Evolutionary conservation across 2,329 filamentous ascomycete genomes (phyloP), one percentile per base, ranked within the genome.

Genomic region (Fusarium nelsonii): DNA sequence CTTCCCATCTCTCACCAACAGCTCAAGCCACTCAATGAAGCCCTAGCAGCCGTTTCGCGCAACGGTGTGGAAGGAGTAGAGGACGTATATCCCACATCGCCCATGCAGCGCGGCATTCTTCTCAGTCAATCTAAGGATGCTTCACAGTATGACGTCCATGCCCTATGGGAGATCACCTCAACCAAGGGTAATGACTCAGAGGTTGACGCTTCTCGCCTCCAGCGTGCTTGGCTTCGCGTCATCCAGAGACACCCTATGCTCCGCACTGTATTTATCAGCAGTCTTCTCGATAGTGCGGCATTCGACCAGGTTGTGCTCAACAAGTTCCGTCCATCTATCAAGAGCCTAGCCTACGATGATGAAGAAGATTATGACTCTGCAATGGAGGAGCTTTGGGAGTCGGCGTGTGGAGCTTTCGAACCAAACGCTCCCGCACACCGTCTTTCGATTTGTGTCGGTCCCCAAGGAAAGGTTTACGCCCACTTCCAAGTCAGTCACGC

Each of bases 221-320:
- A 50, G 18, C 26, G 43, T 7, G 58, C 58, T 16, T 62, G 58
- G 58, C 9, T 37, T 8, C 52, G 41, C 7, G 58, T 62, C 26
- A 48, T 62, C 33, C 30, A 62, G 18, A 44, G 37, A n/a, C 58
- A 62, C 6, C 8, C 58, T 1, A 50, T 57, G 32, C 45, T 62
- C 16, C 58, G 58, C 7, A 62, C 58, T 0, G 45, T 58, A 20
- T 57, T 62, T 72, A 15, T 52, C 77, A n/a, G 64, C 11, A 51
- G 48, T 10, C 45, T 48, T 15, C 11, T 49, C 4, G 50, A 46
- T 44, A 53, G 10, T 16, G 23, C 44, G 1, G n/a, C 43, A 32
- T 63, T 66, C 26, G 54, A 63, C 15, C 63, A 66, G 11, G 54
- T 43, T 8, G 54, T 63, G 9, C 48, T 63, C 16, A 58, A 37